phyloP scores from a whole-genome alignment of 495 filamentous ascomycete genomes.

The Tuber aestivum region DNA sequence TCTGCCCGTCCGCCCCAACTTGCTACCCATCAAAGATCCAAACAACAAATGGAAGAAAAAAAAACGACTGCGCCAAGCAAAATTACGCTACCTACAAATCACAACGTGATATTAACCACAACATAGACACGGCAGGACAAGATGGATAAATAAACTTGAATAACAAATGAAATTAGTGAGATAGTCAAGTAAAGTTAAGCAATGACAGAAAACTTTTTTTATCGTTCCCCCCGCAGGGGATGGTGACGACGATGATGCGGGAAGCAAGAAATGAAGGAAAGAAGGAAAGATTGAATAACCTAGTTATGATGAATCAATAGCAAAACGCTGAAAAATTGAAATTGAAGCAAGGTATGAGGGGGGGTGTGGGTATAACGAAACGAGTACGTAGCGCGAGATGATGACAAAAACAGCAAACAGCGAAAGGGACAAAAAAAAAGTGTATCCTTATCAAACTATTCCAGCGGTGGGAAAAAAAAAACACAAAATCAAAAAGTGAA shows the following conservation, averaged over 20 bases:
- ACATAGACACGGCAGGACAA: not conserved
- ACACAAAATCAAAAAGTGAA: not conserved
- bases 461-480: not conserved
- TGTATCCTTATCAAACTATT: slow-evolving; percentile 1
- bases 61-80: not conserved
- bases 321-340: slow-evolving; percentile 3
- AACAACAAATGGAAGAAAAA: not conserved
- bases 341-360: not conserved
- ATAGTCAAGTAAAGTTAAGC: not conserved
- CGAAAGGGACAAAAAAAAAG: not conserved
- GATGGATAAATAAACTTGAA: not conserved
- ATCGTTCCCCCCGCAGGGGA: not conserved
- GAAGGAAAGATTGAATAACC: slow-evolving; percentile 6
- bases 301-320: not conserved
- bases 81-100: not conserved
- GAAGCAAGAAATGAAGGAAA: not conserved
- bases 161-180: not conserved
- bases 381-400: not conserved
- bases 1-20: not conserved
- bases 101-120: slow-evolving; percentile 1
- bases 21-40: not conserved
- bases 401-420: not conserved
- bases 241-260: too few relatives aligned
- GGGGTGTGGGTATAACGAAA: not conserved
- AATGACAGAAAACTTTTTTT: not conserved